A percentile compares a stretch with the other conserved stretches of the same genome.
Evolutionary conservation across 2,329 filamentous ascomycete genomes (phyloP).

Genomic region (Fusarium sp.): DNA sequence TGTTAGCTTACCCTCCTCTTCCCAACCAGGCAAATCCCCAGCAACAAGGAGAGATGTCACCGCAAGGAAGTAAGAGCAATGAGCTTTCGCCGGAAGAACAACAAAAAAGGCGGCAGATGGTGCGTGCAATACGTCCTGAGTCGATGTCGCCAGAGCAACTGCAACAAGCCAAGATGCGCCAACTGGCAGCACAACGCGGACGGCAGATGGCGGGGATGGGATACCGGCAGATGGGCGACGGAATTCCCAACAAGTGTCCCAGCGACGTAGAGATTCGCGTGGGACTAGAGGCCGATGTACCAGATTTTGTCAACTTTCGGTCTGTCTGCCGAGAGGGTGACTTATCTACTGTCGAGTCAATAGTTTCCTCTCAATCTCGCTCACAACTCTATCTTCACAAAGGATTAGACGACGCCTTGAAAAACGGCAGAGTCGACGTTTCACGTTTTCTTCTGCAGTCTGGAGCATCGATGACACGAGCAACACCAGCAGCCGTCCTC

Average conservation of each 20-base stretch:
- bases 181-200: neutral
- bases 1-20: neutral
- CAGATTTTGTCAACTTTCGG: slow-evolving; percentile 12
- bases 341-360: slow-evolving; percentile 8
- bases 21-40: neutral
- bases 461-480: slow-evolving; percentile 25
- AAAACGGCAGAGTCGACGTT: slow-evolving; percentile 23
- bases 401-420: slow-evolving; percentile 3
- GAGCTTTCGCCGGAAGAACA: neutral
- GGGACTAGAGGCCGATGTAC: slow-evolving; percentile 4
- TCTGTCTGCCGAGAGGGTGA: slow-evolving; percentile 31
- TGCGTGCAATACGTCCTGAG: neutral
- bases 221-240: no score
- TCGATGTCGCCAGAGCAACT: neutral
- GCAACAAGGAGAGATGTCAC: neutral
- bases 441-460: slow-evolving; percentile 19
- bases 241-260: neutral
- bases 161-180: neutral
- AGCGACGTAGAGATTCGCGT: neutral
- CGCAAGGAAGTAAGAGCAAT: neutral
- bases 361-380: neutral
- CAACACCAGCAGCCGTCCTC: slow-evolving; percentile 25
- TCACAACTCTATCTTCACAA: neutral
- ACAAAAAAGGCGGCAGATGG: neutral
- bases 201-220: no score